Conservation (phyloP, 345 rosid genomes). For the Eucalyptus grandis region DNA sequence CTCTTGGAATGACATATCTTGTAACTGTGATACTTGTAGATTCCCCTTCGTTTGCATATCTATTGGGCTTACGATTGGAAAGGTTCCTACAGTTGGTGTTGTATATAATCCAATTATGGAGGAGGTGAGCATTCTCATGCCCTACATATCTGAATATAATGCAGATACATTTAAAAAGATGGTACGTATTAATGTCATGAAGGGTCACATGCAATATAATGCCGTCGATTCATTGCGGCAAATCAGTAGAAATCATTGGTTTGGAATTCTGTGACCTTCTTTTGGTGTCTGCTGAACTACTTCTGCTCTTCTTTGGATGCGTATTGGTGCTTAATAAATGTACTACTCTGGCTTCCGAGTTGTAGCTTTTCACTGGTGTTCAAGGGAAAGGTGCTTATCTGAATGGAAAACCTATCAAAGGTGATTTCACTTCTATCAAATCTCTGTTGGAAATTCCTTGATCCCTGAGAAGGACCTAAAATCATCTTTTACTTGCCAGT, state of each 20-base stretch:
- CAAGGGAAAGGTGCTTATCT: conserved; percentile 74
- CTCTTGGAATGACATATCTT: background rate
- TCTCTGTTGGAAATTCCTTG: background rate
- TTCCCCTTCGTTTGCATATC: conserved; percentile 88
- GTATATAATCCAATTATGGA: conserved; percentile 89
- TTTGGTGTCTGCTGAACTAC: background rate
- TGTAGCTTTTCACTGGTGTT: conserved; percentile 73
- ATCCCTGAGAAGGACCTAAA: background rate
- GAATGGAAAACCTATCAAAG: conserved; percentile 76
- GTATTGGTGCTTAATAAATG: background rate
- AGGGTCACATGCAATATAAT: background rate
- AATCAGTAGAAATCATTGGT: background rate
- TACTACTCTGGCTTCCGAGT: background rate
- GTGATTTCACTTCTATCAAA: conserved; percentile 9
- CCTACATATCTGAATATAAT: background rate
- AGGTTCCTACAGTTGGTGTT: conserved; percentile 79
- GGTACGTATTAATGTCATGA: background rate
- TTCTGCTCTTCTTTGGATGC: background rate
- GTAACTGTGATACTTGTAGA: conserved; percentile 17
- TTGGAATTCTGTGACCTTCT: background rate
- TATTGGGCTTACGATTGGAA: conserved; percentile 85
- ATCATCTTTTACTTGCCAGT: conserved; percentile 30
- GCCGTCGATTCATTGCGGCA: background rate
- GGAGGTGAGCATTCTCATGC: conserved; percentile 45
- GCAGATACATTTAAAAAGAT: background rate